Base-by-base conservation (phyloP, 2,329 filamentous ascomycete species). In the Fusarium circinatum region DNA sequence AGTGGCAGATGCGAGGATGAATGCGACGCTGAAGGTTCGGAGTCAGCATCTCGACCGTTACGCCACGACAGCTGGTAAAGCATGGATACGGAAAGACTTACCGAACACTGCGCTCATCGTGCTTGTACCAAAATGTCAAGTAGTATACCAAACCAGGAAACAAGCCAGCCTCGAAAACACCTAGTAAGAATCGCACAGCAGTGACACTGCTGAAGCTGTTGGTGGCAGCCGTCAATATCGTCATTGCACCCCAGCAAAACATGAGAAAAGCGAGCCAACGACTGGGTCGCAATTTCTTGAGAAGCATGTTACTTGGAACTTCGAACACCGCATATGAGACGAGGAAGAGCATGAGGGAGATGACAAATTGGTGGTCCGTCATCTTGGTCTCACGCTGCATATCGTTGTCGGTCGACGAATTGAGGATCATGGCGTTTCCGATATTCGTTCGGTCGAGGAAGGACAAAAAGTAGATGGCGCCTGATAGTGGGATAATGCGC, bases 41-140 rank as follows among this genome's bases (percentile, higher is more conserved):
- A 32, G 58, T 78, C 22, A 78, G 75, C 30, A 70, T 54, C 28
- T 36, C 12, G 44, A 55, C 34, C 28, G 41, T 48, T 51, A 42
- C 36, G 67, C 28, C 51, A 68, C 56, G 47, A 52, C 24, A 45
- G n/a, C 45, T 30, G 18, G 30, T 49, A 22, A 42, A 36, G 36
- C 36, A 17, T 24, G 10, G 30, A 26, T 6, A 52, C 32, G 6
- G 34, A 38, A 38, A 47, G 26, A 76, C 79, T 70, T 60, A 82
- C 79, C 82, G 87, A n/a, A 94, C 82, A 28, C 91, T 92, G 8
- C 93, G 87, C 81, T 95, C 92, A 24, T 89, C 87, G 74, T 90
- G 89, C 49, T 88, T 90, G 80, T 95, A 95, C 87, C 93, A 94
- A 70, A 94, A 89, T 0, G 92, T 94, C 54, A 95, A 83, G 75